Evolutionary conservation across 768 basidiomycete species (phyloP).

Genomic region (Collybia nuda): DNA sequence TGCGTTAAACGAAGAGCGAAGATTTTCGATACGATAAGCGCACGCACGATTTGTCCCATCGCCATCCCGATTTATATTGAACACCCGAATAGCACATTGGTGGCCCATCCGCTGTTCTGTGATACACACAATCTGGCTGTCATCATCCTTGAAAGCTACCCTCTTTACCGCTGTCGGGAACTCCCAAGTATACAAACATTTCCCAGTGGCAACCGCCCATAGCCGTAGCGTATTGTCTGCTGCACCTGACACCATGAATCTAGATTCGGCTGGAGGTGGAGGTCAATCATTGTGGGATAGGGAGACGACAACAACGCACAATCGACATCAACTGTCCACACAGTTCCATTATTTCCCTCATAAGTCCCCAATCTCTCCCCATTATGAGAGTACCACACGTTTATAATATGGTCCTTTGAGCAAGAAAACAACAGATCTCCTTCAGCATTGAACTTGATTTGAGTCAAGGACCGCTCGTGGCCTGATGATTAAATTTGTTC

Average conservation of each 20-base stretch:
- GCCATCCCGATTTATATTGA: conserved; percentile 78
- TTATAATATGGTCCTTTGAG: conserved; percentile 93
- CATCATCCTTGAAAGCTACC: conserved; percentile 88
- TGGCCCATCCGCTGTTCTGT: conserved; percentile 97
- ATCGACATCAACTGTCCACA: conserved; percentile 97
- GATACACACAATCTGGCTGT: conserved; percentile 82
- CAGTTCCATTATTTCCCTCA: conserved; percentile 91
- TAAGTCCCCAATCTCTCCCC: conserved; percentile 97
- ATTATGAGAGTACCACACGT: conserved; percentile 97
- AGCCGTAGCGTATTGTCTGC: conserved; percentile 93
- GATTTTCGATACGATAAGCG: neutral
- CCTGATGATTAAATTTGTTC: conserved; percentile 45
- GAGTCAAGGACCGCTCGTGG: conserved; percentile 95
- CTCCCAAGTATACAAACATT: conserved; percentile 95
- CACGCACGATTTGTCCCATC: conserved; percentile 81
- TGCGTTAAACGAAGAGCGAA: conserved; percentile 3
- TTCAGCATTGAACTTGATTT: conserved; percentile 96
- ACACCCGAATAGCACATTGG: conserved; percentile 90
- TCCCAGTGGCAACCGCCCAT: conserved; percentile 88
- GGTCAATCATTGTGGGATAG: neutral
- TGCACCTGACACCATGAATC: conserved; percentile 85
- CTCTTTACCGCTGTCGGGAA: conserved; percentile 98
- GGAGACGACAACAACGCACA: conserved; percentile 52
- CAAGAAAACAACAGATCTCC: conserved; percentile 95
- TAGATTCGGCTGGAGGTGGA: conserved; percentile 61